Base-by-base conservation (phyloP, 2,329 filamentous ascomycete species). In the Domatiomyces globalis region DNA sequence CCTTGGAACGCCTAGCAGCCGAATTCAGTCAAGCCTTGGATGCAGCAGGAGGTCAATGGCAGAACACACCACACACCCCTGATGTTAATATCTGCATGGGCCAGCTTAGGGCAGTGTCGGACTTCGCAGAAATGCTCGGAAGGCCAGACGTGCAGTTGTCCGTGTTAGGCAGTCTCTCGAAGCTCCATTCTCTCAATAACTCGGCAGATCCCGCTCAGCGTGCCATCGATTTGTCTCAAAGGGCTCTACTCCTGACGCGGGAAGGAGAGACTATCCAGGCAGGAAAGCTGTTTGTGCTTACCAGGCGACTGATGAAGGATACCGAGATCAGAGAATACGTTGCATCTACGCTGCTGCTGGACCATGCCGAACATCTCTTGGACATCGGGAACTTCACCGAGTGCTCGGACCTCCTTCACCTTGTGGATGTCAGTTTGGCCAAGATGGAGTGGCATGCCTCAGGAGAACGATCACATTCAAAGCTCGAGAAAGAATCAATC, bases 351-450 rank as follows among this genome's bases (percentile, higher is more conserved):
- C 33, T 84, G 64, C 77, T 88, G 57, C 68, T 95, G 5, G 79
- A 81, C 0, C 80, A 82, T 54, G 81, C 85, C 0, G 86, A 94
- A 63, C 87, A 88, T 63, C 73, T 83, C 25, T 70, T 89, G 17
- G 77, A 78, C 1, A 76, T 82, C 10, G 84, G 83, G 8, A 79
- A 81, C 48, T 68, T 78, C 15, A 74, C 81, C 8, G 80, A 84
- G 66, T 83, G 73, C 58, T 68, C 56, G 54, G 64, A 55, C 63
- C 67, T 56, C 58, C 63, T 64, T 55, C 2, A 10, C 12, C 33
- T 39, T 39, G 33, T 15, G 4, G 33, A 39, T 10, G 5, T 15
- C 33, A 10, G 15, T 7, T 39, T 39, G 33, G 33, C 33, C 10
- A 39, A 39, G 12, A 15, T 49, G 67, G 33, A 15, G 22, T 33